Evolutionary conservation across 2,329 filamentous ascomycete species (phyloP).

Genomic region (Bipolaris victoriae): DNA sequence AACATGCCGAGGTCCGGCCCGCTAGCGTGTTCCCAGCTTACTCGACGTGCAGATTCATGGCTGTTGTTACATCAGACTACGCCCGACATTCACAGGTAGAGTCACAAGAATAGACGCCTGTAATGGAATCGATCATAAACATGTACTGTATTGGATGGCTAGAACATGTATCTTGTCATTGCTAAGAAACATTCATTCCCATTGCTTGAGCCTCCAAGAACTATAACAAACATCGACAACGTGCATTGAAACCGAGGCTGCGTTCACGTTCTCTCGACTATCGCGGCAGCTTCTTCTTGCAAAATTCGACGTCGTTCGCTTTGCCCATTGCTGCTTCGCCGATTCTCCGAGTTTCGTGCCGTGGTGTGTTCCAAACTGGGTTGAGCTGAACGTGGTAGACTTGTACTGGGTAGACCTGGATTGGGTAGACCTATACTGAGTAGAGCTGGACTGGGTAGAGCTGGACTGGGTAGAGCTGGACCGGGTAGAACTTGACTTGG

Average conservation of each 20-base stretch:
- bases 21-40: slow-evolving; percentile 16
- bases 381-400: not conserved
- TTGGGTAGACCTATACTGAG: not conserved
- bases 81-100: too few species aligned
- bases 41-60: slow-evolving; percentile 1
- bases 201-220: not conserved
- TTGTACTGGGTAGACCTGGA: not conserved
- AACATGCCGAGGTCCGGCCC: slow-evolving; percentile 21
- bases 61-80: not conserved
- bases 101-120: too few species aligned
- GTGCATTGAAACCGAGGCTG: not conserved
- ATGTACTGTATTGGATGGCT: not conserved
- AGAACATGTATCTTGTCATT: not conserved
- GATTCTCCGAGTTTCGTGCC: not conserved
- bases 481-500: not conserved
- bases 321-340: not conserved
- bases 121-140: too few species aligned
- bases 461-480: not conserved
- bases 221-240: not conserved
- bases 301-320: not conserved
- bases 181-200: too few species aligned
- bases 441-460: not conserved
- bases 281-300: not conserved
- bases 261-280: not conserved
- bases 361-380: not conserved